A percentile compares a stretch with the other conserved stretches of the same genome.
Evolutionary conservation across 2,329 filamentous ascomycete species (phyloP).

Genomic region (Lachnellula subtilissima): DNA sequence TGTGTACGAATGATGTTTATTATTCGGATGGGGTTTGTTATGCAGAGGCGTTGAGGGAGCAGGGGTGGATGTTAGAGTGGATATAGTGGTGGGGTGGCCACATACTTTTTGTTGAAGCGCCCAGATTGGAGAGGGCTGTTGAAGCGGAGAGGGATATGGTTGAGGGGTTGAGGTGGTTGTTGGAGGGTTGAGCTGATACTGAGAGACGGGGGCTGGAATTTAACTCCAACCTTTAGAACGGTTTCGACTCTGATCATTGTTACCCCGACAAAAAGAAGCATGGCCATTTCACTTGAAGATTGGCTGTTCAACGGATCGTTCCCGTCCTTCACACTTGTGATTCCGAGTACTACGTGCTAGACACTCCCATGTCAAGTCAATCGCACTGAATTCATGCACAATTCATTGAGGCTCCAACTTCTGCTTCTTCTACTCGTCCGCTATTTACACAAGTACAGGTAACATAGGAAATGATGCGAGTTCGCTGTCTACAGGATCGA

Average conservation of each 20-base stretch:
- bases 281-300: not conserved
- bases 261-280: not conserved
- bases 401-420: conserved; percentile 14
- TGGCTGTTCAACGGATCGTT: not conserved
- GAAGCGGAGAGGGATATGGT: conserved; percentile 40
- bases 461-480: conserved; percentile 40
- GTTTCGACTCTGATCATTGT: not conserved
- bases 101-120: conserved; percentile 49
- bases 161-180: conserved; percentile 39
- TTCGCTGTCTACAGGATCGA: conserved; percentile 71
- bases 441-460: conserved; percentile 70
- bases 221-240: too few species aligned
- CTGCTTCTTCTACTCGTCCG: conserved; percentile 20
- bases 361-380: not conserved
- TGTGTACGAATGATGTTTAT: conserved; percentile 46
- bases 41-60: conserved; percentile 37
- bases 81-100: conserved; percentile 43
- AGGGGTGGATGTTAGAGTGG: conserved; percentile 37
- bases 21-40: conserved; percentile 50
- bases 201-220: not conserved
- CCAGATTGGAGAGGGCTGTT: conserved; percentile 36
- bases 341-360: not conserved
- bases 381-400: not conserved
- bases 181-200: conserved; percentile 13
- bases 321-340: not conserved